Conservation (phyloP, 371 early-diverging fungal genomes). For the Mortierella sp. region DNA sequence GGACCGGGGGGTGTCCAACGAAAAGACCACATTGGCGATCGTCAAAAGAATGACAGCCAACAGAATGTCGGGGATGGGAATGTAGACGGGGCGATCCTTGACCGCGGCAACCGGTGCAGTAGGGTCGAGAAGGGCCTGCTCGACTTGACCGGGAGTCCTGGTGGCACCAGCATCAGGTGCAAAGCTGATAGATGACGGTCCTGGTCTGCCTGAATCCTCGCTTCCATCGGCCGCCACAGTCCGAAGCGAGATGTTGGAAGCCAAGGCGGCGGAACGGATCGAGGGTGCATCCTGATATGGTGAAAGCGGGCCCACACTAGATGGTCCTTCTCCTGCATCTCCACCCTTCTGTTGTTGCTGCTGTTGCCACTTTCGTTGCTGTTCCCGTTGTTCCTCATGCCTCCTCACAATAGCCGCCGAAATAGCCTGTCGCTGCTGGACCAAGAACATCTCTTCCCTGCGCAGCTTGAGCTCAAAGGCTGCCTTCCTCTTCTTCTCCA, state of each 20-base stretch:
- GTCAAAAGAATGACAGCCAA: constrained; percentile 57
- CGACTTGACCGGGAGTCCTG: constrained; percentile 19
- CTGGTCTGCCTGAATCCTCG: background rate
- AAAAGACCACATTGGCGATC: constrained; percentile 40
- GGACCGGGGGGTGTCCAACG: constrained; percentile 44
- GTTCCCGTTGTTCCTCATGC: constrained; percentile 37
- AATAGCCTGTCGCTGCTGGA: constrained; percentile 48
- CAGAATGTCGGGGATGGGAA: constrained; percentile 62
- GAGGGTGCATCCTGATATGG: background rate
- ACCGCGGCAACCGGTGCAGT: constrained; percentile 5
- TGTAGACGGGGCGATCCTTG: constrained; percentile 45
- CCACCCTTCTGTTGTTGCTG: constrained; percentile 16
- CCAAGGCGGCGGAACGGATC: background rate
- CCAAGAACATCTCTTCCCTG: constrained; percentile 31
- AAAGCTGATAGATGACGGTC: constrained; percentile 5
- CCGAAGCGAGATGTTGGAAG: constrained; percentile 32
- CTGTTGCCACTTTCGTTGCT: constrained; percentile 26
- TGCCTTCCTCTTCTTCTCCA: constrained; percentile 34
- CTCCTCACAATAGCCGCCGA: constrained; percentile 36
- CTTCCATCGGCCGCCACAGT: constrained; percentile 20
- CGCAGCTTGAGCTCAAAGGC: constrained; percentile 24
- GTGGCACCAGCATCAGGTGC: background rate
- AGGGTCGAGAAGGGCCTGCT: constrained; percentile 15
- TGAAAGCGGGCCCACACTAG: background rate
- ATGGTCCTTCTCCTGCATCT: background rate